A percentile compares a stretch with the other conserved stretches of the same genome.
Evolutionary conservation across 1,284 basidiomycete species (phyloP).

Genomic region (Ceratobasidium sp.): DNA sequence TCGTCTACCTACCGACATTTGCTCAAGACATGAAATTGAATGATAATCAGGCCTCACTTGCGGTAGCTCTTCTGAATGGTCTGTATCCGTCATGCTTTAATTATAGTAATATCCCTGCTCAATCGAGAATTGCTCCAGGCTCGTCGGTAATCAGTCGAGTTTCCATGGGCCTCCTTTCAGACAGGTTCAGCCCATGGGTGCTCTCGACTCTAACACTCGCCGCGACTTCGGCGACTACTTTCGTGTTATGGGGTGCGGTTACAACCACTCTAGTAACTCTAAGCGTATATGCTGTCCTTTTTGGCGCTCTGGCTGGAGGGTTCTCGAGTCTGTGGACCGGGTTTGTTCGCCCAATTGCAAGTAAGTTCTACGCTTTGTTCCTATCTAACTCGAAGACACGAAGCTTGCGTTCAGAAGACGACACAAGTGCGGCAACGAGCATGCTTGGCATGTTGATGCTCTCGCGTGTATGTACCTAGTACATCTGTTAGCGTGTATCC

Average conservation of each 20-base stretch:
- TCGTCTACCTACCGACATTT: slow-evolving; percentile 28
- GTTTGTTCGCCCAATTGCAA: slow-evolving; percentile 29
- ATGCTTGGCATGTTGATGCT: slow-evolving; percentile 35
- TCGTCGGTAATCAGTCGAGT: slow-evolving; percentile 37
- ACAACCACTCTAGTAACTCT: slow-evolving; percentile 10
- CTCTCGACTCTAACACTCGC: slow-evolving; percentile 46
- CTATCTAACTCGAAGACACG: background rate
- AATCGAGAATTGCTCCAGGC: slow-evolving; percentile 1
- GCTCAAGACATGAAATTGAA: slow-evolving; percentile 28
- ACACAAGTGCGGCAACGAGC: slow-evolving; percentile 28
- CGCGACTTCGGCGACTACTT: slow-evolving; percentile 32
- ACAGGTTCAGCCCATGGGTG: slow-evolving; percentile 50
- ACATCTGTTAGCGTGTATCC: background rate
- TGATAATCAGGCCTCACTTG: slow-evolving; percentile 20
- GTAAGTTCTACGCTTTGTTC: background rate
- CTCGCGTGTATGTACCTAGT: slow-evolving; percentile 6
- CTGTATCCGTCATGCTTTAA: background rate
- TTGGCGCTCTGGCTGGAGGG: slow-evolving; percentile 26
- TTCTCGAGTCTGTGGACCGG: slow-evolving; percentile 34
- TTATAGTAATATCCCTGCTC: background rate
- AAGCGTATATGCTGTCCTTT: slow-evolving; percentile 14
- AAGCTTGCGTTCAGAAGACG: slow-evolving; percentile 1
- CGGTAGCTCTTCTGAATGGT: slow-evolving; percentile 28
- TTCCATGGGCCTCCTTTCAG: slow-evolving; percentile 48
- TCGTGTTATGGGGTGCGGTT: slow-evolving; percentile 21